Evolutionary conservation across 176 grass and related monocot genomes (phyloP), one percentile per base, ranked within the genome.

Genomic region (Hordeum marinum): DNA sequence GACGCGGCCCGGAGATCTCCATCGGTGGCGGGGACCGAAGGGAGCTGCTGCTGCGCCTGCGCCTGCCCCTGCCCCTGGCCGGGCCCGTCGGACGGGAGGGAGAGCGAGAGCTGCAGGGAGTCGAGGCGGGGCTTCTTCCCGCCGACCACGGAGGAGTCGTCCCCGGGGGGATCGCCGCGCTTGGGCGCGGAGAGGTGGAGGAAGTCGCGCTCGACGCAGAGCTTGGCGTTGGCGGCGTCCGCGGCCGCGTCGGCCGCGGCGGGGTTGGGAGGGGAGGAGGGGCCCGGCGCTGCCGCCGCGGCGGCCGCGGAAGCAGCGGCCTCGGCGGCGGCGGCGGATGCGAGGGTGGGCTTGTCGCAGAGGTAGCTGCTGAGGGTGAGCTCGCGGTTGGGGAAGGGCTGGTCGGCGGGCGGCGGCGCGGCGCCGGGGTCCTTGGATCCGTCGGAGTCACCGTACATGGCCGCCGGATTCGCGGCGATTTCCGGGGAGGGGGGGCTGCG

Each of bases 331-430:
- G 82, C 11, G 0, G 87, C 82, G 58, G 82, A 64, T 12, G 82
- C 18, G 88, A 89, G 80, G 48, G 89, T 70, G 23, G 75, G 69
- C 81, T 91, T 91, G 50, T 91, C 89, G 89, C 89, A 91, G 81
- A 91, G 89, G 81, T 91, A 91, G 85, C 89, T 91, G 89, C 89
- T 91, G 89, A 91, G 89, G 76, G 89, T 91, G 77, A 91, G 89
- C 89, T 91, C 89, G 61, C 89, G 76, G 81, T 88, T 91, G 81
- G 85, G 81, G 85, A 91, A 91, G 70, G 85, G 41, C 68, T 82
- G 70, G 20, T 85, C 85, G 89, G 89, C 18, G 8, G 34, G 46
- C 26, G 68, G 46, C 85, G 81, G 68, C 58, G n/a, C 48, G 40
- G 85, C 35, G 80, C 63, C 64, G 74, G 68, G 48, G 40, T 90